Base-by-base conservation (phyloP, 2,329 filamentous ascomycete species). In the Aspergillus candidus region DNA sequence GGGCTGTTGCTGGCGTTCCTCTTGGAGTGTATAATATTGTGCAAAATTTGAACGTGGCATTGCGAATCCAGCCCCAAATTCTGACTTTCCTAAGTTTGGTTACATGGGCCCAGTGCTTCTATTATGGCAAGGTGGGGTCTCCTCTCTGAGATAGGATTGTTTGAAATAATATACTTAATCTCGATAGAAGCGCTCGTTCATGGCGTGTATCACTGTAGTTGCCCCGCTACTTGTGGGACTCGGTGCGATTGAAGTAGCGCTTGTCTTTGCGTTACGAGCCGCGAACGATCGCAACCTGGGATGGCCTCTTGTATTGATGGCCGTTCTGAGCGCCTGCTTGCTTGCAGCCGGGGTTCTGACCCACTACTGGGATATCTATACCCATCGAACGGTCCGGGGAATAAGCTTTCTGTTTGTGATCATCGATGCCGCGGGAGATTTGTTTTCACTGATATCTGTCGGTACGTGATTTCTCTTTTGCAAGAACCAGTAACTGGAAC, bases 331-430 rank as follows among this genome's bases (percentile, higher is more conserved):
- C 0, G 82, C 83, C 0, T 60, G 71, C 1, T 69, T 87, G 3
- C 73, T 87, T 1, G 80, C 79, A 1, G 73, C 79, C 1, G 84
- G 84, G 0, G 84, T 87, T 0, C 63, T 85, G 6, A 68, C 78
- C 2, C 82, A 87, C 58, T 87, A 86, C 54, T 78, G 76, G 70
- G 83, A 87, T 49, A 86, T 88, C 15, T 85, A 78, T 55, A 58
- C 72, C 2, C 76, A 84, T 51, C 73, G 78, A 6, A 84, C 82
- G 0, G 83, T 86, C 2, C 72, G 81, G 11, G 83, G 83, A 6
- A 86, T 87, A 32, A 85, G 82, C 1, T 86, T 87, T 60, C 67
- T 85, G 2, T 88, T 88, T 51, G 82, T 85, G 0, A 79, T 71
- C 1, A 83, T 87, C 35, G 83, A 87, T 62, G 83, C 82, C 0